Evolutionary conservation across 78 protist species (phyloP).

Genomic region (Monosiga brevicollis): DNA sequence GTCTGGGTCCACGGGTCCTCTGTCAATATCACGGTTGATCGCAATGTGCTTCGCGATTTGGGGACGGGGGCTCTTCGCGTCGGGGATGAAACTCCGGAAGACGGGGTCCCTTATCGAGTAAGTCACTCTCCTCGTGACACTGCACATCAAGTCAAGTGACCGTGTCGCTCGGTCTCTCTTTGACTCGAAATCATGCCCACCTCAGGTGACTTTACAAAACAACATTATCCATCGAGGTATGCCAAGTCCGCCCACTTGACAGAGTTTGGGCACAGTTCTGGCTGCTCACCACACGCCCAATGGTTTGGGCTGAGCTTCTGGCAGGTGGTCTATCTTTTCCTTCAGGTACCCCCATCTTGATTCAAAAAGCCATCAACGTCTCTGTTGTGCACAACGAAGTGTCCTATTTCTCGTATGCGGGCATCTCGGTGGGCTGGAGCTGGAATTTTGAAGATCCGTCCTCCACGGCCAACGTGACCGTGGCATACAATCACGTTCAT

Average conservation of each 20-base stretch:
- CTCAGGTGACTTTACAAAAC: neutral
- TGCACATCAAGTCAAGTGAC: neutral
- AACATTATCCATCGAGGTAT: neutral
- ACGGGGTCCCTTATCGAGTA: too few relatives aligned
- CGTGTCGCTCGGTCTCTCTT: neutral
- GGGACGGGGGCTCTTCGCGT: neutral
- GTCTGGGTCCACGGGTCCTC: neutral
- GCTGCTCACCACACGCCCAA: neutral
- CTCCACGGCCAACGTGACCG: neutral
- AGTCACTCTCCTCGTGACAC: neutral
- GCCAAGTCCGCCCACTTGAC: neutral
- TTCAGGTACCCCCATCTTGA: neutral
- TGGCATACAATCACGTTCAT: neutral
- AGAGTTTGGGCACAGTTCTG: neutral
- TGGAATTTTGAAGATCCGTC: neutral
- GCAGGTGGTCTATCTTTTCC: neutral
- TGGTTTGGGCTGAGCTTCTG: neutral
- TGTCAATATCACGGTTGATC: neutral
- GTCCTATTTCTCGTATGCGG: neutral
- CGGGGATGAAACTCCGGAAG: neutral
- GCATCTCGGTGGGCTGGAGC: neutral
- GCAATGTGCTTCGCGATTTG: neutral
- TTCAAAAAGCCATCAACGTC: neutral
- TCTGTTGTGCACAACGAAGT: neutral
- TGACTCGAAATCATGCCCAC: neutral